Base-by-base conservation (phyloP, 352 stramenopile genomes). In the Globisporangium uncinulatum region DNA sequence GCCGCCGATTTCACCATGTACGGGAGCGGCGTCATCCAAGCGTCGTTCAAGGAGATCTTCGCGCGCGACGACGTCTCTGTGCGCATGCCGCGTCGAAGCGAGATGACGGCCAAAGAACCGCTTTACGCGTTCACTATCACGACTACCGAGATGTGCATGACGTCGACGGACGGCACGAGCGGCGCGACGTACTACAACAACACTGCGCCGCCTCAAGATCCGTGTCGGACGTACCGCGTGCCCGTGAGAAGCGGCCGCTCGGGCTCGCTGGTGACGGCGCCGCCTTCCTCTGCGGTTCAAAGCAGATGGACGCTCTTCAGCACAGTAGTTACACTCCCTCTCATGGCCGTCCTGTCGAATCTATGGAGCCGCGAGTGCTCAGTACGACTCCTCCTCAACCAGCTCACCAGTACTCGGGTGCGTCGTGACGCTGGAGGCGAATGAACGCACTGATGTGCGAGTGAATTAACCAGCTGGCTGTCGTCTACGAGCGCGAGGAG, bases 21-120 rank as follows among this genome's bases (percentile, higher is more conserved):
- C 4, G 39, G 52, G 13, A 50, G 13, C 1, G 52, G 52, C 2
- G 14, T 19, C 10, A 24, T 57, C 1, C 52, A 51, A 39, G 52
- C 46, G 11, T 24, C 46, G 8, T 24, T 57, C 17, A 42, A 42
- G 20, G 51, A 57, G 51, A 49, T 57, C 39, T 39, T 21, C 10
- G 15, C 47, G 47, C 4, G 47, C 29, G 47, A 24, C 24, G 7
- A 11, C 20, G 49, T 41, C 15, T 19, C 10, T n/a, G 41, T n/a
- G 17, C 10, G 19, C 41, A 17, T 4, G 15, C 41, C n/a, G 14
- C 17, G 10, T 19, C 8, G 20, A 44, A 1, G 31, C 4, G 11
- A 6, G 17, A 45, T 45, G 17, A 45, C n/a, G 1, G 41, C n/a
- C n/a, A n/a, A n/a, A n/a, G 41, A 45, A n/a, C 15, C n/a, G 14